Base-by-base conservation (phyloP, 768 basidiomycete species). In the Amanita muscaria region DNA sequence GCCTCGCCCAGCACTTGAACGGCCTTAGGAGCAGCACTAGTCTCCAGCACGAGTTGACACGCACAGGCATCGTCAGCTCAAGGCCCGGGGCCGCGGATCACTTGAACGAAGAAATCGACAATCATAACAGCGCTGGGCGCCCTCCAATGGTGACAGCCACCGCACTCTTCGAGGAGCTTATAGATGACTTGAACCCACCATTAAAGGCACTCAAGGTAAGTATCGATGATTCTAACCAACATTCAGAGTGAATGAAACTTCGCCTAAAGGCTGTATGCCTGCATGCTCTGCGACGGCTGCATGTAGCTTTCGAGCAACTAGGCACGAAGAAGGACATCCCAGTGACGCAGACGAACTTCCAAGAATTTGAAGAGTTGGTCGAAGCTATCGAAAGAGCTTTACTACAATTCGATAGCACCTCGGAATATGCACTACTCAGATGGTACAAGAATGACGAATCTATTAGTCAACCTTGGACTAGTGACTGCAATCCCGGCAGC, bases 1-100 rank as follows among this genome's bases (percentile, higher is more conserved):
- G 91, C 14, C 75, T 99, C 4, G 96, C 89, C 1, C 94, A 99
- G 57, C 93, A 98, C 65, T 64, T 99, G 30, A 92, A 84, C 45
- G 92, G 94, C 19, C 66, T 98, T 47, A 66, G 94, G 37, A 81
- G 86, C 46, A 87, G 91, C 1, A 89, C 84, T 5, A 73, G 77
- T 25, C 61, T 98, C 27, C 92, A 97, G 57, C 80, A 83, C 49
- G 88, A 93, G 39, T 61, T 97, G 22, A 76, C 84, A 11, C 75
- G 74, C 52, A 84, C 85, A 1, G 67, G 69, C 14, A 14, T 12
- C 12, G 15, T 33, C n/a, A 7, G 21, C 25, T 29, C 16, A 40
- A 24, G 16, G 24, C 5, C 27, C 31, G n/a, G n/a, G n/a, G n/a
- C n/a, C n/a, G n/a, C n/a, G n/a, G n/a, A n/a, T n/a, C n/a, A n/a